Conservation (phyloP, 1,139 yeast species). For the Yamadazyma kanchanaburiensis region DNA sequence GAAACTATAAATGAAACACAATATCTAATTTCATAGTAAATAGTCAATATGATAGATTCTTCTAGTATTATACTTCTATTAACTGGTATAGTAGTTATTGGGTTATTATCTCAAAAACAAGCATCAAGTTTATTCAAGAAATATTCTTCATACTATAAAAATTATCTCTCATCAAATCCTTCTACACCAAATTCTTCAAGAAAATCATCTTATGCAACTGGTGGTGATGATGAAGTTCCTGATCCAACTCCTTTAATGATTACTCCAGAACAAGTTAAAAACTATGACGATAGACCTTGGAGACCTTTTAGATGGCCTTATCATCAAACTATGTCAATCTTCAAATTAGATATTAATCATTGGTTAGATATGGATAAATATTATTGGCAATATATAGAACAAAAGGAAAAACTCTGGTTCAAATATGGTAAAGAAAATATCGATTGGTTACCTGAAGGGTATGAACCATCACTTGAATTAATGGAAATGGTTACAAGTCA, state of each 20-base stretch:
- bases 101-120: conserved; percentile 17
- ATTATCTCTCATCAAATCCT: conserved; percentile 11
- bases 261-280: conserved; percentile 63
- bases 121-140: conserved; percentile 5
- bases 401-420: conserved; percentile 55
- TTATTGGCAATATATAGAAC: conserved; percentile 62
- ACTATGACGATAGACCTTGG: conserved; percentile 76
- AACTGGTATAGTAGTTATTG: conserved; percentile 11
- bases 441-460: conserved; percentile 68
- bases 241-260: conserved; percentile 59
- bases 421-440: conserved; percentile 60
- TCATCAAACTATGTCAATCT: conserved; percentile 77
- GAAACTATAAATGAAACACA: too few species aligned
- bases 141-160: conserved; percentile 7
- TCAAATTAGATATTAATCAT: conserved; percentile 64
- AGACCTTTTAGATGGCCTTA: conserved; percentile 80
- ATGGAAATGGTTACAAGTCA: conserved; percentile 62
- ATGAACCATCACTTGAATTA: conserved; percentile 59
- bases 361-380: conserved; percentile 82
- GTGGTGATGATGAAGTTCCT: conserved; percentile 11
- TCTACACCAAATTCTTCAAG: conserved; percentile 13
- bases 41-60: conserved; percentile 6
- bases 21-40: too few species aligned
- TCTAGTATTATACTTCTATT: conserved; percentile 9
- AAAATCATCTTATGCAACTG: conserved; percentile 9